phyloP scores from a whole-genome alignment of 2,329 filamentous ascomycete genomes.

The Dactylonectria macrodidyma region DNA sequence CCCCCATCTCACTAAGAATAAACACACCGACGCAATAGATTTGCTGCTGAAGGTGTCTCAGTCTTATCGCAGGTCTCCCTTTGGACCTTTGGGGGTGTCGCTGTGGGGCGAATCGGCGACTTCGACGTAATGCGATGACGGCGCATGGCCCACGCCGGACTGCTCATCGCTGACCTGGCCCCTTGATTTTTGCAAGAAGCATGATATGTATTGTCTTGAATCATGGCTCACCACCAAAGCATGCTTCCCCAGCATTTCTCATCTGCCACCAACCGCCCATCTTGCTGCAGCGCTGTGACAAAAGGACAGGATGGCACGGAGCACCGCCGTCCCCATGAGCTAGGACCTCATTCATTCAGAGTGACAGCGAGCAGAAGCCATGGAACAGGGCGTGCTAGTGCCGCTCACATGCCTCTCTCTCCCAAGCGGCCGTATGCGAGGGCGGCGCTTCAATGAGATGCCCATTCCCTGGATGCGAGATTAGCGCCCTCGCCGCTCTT shows the following conservation, averaged over 20 bases:
- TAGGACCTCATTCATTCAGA: neutral
- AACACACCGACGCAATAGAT: no score
- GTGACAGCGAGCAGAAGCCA: no score
- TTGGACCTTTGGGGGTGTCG: neutral
- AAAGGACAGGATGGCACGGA: no score
- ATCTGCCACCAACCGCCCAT: neutral
- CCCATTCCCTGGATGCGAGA: conserved; percentile 20
- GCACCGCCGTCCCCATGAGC: no score
- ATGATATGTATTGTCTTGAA: conserved; percentile 11
- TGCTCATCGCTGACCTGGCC: conserved; percentile 12
- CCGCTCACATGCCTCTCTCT: conserved; percentile 18
- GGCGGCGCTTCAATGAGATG: neutral
- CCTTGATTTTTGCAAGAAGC: neutral
- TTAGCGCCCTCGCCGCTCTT: conserved; percentile 29
- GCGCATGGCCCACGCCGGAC: conserved; percentile 23
- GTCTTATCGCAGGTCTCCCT: conserved; percentile 19
- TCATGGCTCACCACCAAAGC: neutral
- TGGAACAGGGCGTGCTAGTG: neutral
- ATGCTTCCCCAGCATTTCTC: neutral
- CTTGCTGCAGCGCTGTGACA: neutral
- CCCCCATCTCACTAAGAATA: neutral
- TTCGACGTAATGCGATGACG: conserved; percentile 49
- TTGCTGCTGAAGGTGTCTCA: no score
- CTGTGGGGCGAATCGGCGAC: conserved; percentile 42
- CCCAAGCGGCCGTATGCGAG: neutral